Evolutionary conservation across 768 basidiomycete genomes (phyloP).

Genomic region (Termitomyces bulborhizus): DNA sequence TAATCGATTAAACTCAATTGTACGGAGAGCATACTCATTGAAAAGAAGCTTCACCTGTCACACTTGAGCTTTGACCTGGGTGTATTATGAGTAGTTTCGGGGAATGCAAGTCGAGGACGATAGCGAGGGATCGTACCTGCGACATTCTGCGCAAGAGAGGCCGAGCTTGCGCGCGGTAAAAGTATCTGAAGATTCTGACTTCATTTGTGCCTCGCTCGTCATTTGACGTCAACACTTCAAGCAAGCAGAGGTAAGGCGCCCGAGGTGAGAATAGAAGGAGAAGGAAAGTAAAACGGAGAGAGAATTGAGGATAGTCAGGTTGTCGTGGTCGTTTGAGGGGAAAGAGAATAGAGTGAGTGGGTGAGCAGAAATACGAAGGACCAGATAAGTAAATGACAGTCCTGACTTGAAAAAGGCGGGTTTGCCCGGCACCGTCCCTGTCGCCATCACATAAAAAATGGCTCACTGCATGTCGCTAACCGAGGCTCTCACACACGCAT

Average conservation of each 20-base stretch:
- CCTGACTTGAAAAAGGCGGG: slow-evolving; percentile 4
- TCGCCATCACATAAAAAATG: neutral
- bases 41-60: slow-evolving; percentile 27
- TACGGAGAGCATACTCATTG: neutral
- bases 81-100: neutral
- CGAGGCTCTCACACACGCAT: neutral
- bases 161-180: slow-evolving; percentile 28
- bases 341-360: too few relatives aligned
- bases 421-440: slow-evolving; percentile 4
- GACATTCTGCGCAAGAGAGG: slow-evolving; percentile 48
- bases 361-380: neutral
- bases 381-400: neutral
- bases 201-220: neutral
- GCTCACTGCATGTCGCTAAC: neutral
- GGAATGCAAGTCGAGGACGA: neutral
- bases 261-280: neutral
- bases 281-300: neutral
- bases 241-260: neutral
- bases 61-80: slow-evolving; percentile 49
- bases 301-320: neutral
- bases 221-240: neutral
- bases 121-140: slow-evolving; percentile 26
- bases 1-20: slow-evolving; percentile 5
- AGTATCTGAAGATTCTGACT: slow-evolving; percentile 10
- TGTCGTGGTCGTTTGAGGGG: neutral